Evolutionary conservation across 805 yeast species (phyloP), one percentile per base, ranked within the genome.

Genomic region (Saccharomycopsis capsularis): DNA sequence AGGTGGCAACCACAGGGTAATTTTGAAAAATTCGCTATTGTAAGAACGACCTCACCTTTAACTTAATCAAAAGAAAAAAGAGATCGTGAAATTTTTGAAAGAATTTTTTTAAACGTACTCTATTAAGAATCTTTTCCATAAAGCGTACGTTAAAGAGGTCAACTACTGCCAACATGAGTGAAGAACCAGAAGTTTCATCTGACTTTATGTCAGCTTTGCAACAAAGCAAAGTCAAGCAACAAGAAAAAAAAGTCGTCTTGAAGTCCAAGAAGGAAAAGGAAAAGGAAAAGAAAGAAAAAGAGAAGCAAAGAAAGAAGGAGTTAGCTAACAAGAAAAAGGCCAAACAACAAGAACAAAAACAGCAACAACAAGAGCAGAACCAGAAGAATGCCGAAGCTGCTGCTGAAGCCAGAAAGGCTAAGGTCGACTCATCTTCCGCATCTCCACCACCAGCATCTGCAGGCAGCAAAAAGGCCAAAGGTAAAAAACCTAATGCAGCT

Each of bases 211-310:
- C 89, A 44, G 84, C 95, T 39, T 76, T 90, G 67, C 79, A 85
- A 67, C 78, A 75, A 56, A 81, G 91, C 51, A 86, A 86, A 69
- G 77, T 78, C 65, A 86, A 85, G 75, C 81, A 82, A 68, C 81
- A 78, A 57, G 81, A 74, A 41, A 81, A 80, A 66, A 80, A 75
- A 52, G 82, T 79, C 48, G 79, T 77, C 53, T 73, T 89, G 62
- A 88, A 90, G 67, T 79, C 91, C 50, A 93, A 91, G 77, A 89
- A 91, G 69, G 98, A 85, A 62, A 85, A 85, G 69, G 95, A 91
- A 70, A 90, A 82, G 71, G 95, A 93, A 67, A 87, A 86, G 79
- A 95, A 91, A 66, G 96, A 90, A 66, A 80, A 78, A 56, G 95
- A 85, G 63, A 91, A 91, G 74, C 86, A 82, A 59, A 76, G 81